phyloP scores from a whole-genome alignment of 2,329 filamentous ascomycete species.

The Stemphylium lycopersici region DNA sequence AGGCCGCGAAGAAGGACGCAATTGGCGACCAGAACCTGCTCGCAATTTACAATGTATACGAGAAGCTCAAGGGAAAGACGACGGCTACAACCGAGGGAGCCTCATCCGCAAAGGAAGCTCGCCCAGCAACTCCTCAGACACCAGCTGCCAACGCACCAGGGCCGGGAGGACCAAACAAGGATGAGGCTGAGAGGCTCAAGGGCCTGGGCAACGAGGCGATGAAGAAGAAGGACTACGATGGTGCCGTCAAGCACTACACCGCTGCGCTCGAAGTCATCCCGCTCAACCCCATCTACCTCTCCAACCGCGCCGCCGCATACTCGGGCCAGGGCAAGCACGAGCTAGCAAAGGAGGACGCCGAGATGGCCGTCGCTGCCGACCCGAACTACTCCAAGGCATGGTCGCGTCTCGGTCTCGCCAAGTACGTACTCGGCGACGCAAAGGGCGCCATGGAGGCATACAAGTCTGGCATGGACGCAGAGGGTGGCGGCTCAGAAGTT shows the following conservation, averaged over 20 bases:
- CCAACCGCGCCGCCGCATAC: constrained; percentile 94
- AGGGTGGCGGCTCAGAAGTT: constrained; percentile 92
- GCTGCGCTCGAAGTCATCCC: constrained; percentile 82
- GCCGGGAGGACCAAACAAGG: constrained; percentile 63
- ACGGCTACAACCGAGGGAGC: constrained; percentile 54
- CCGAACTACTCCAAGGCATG: constrained; percentile 97
- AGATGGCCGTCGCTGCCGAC: constrained; percentile 85
- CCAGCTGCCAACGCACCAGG: constrained; percentile 39
- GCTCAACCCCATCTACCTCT: constrained; percentile 92
- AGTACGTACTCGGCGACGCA: constrained; percentile 89
- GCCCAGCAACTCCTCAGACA: constrained; percentile 50
- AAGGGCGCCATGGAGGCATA: constrained; percentile 95
- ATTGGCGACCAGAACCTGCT: constrained; percentile 86
- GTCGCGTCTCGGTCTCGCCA: constrained; percentile 88
- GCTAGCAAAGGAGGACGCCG: constrained; percentile 83
- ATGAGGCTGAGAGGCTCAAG: constrained; percentile 87
- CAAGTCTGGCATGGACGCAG: constrained; percentile 86
- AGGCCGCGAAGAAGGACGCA: constrained; percentile 73
- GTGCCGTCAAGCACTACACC: constrained; percentile 86
- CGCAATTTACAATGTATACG: constrained; percentile 93
- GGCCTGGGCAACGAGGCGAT: constrained; percentile 91
- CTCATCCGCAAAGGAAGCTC: constrained; percentile 50
- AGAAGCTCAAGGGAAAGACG: constrained; percentile 81
- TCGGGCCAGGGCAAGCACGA: constrained; percentile 83
- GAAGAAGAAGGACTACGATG: constrained; percentile 86